phyloP scores from a whole-genome alignment of 345 rosid species.

The Combretum micranthum region DNA sequence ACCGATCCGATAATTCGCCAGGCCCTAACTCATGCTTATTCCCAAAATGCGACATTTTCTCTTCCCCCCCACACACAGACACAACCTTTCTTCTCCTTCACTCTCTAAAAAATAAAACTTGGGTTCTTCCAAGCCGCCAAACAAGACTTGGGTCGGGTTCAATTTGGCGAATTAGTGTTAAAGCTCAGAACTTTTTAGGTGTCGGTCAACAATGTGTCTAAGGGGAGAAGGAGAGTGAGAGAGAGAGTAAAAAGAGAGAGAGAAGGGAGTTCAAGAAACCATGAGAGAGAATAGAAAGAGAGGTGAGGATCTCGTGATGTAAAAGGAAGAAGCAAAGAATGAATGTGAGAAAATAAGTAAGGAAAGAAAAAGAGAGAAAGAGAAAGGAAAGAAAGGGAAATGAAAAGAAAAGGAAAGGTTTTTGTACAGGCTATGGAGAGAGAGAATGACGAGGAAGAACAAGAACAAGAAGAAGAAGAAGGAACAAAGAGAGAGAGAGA shows the following conservation, averaged over 20 bases:
- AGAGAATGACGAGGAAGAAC: background rate
- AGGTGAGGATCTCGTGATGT: conserved; percentile 20
- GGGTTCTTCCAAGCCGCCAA: background rate
- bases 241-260: background rate
- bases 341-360: conserved; percentile 8
- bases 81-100: conserved; percentile 1
- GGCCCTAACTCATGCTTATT: conserved; percentile 33
- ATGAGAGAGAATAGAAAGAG: background rate
- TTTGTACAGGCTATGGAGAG: background rate
- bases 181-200: no score
- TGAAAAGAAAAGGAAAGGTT: background rate
- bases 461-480: background rate
- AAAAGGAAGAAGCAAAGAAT: conserved; percentile 16
- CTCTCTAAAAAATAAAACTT: background rate
- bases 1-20: conserved; percentile 33
- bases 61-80: background rate
- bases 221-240: conserved; percentile 6
- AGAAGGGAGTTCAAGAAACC: no score
- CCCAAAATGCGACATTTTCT: conserved; percentile 54
- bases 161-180: no score
- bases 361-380: conserved; percentile 1
- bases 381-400: background rate
- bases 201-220: conserved; percentile 30
- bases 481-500: background rate
- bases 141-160: no score